Percentiles rank a stretch among this genome's conserved stretches.
These are phyloP conservation scores for Rhazya stricta DNA, from an alignment of 257 asterid genomes.

Conservation along the genomic window DNA sequence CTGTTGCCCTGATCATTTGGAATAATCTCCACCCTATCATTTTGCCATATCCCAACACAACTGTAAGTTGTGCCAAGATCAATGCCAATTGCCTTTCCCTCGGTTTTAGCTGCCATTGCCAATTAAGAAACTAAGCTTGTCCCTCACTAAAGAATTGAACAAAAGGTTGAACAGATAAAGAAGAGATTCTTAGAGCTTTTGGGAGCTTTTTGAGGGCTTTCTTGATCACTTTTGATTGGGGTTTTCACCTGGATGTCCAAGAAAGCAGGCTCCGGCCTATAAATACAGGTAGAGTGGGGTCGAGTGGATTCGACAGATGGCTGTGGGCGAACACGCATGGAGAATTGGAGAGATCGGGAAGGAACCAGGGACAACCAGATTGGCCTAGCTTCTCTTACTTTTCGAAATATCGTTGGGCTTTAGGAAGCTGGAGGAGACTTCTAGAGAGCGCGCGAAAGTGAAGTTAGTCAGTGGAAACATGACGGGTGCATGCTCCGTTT, in stretches of 20 bases:
- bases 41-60: slow-evolving; percentile 16
- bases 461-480: too few relatives aligned
- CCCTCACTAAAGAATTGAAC: background rate
- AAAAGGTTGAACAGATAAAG: background rate
- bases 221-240: background rate
- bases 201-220: background rate
- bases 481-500: background rate
- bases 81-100: slow-evolving; percentile 14
- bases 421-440: background rate
- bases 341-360: slow-evolving; percentile 1
- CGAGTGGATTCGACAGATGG: background rate
- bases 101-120: background rate
- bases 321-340: background rate
- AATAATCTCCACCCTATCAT: slow-evolving; percentile 5
- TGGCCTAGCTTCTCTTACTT: too few relatives aligned
- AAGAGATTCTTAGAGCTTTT: background rate
- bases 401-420: background rate
- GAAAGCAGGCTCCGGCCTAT: too few relatives aligned
- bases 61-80: slow-evolving; percentile 16
- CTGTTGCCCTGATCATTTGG: slow-evolving; percentile 19
- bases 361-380: background rate
- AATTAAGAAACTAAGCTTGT: background rate
- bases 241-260: background rate
- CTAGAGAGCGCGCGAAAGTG: background rate
- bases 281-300: background rate